Base-by-base conservation (phyloP, 345 rosid species). In the Moricandia arvensis region DNA sequence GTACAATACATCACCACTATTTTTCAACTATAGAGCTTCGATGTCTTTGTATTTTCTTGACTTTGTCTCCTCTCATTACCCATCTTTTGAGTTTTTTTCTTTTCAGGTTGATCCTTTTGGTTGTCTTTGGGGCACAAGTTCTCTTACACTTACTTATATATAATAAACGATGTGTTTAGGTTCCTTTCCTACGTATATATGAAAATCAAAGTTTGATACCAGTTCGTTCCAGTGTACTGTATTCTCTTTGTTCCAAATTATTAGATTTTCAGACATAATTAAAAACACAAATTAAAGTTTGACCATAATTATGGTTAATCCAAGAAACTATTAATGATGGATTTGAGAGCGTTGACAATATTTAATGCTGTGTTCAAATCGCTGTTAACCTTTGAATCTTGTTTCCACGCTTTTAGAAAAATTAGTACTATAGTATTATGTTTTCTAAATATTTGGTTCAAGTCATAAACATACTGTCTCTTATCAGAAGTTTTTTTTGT, bases 1-100 rank as follows among this genome's bases (percentile, higher is more conserved):
- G 75, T 63, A 69, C 75, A 63, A 60, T 74, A 59, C 73, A 66
- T 66, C 68, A 68, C 38, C 12, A 68, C 68, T 29, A 29, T 4
- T 37, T 51, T 69, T 76, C 75, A 76, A 76, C 80, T 54, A 69
- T 76, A 76, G 66, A 54, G 47, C 75, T 63, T 76, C 80, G 75
- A 76, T 76, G 80, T 63, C 53, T 70, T 70, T 68, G 18, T 47
- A 34, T 26, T 67, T 45, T 75, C 73, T 75, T 64, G 67, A 4
- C 15, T 67, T 67, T 75, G 79, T 68, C 63, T 66, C 43, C 6
- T 66, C 29, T 64, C 12, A 38, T 47, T 67, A 49, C 29, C 45
- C 45, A 67, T 51, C 43, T 61, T 68, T 68, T 54, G 69, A 69
- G 47, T 30, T 43, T 61, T 76, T 76, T 76, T 47, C 3, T 29